phyloP scores from a whole-genome alignment of 2,329 filamentous ascomycete genomes.

The Ramularia collo-cygni region DNA sequence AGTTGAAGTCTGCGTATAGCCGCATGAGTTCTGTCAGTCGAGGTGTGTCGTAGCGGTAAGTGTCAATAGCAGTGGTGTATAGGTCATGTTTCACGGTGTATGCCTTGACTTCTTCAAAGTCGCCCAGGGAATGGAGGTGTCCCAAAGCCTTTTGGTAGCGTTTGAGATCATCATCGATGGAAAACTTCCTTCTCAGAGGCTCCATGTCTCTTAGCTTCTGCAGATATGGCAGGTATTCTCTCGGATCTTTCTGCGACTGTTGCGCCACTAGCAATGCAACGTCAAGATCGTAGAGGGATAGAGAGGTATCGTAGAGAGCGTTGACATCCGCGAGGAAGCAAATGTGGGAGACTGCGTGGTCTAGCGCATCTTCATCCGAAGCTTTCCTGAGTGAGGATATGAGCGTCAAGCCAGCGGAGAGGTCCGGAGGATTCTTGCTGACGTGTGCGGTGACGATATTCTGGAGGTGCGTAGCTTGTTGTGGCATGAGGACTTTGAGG shows the following conservation, averaged over 20 bases:
- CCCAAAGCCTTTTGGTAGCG: conserved; percentile 68
- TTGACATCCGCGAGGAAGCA: conserved; percentile 96
- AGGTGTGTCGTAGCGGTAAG: conserved; percentile 74
- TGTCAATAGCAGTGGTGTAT: conserved; percentile 66
- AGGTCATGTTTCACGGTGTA: conserved; percentile 76
- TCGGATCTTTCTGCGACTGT: conserved; percentile 89
- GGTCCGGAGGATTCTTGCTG: conserved; percentile 83
- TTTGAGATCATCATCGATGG: conserved; percentile 81
- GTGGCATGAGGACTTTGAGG: conserved; percentile 57
- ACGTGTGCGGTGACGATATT: conserved; percentile 93
- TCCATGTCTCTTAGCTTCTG: conserved; percentile 74
- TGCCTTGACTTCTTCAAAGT: conserved; percentile 67
- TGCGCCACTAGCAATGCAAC: conserved; percentile 86
- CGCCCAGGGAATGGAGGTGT: conserved; percentile 66
- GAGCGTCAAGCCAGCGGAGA: conserved; percentile 74
- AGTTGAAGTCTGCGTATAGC: conserved; percentile 73
- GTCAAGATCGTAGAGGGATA: conserved; percentile 87
- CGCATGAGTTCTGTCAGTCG: conserved; percentile 63
- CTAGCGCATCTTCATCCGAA: conserved; percentile 65
- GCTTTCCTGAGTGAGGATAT: conserved; percentile 62
- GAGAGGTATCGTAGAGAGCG: conserved; percentile 78
- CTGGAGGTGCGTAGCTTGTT: conserved; percentile 63
- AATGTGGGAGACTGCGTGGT: conserved; percentile 90
- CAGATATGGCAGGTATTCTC: conserved; percentile 92
- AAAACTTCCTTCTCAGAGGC: conserved; percentile 64